phyloP scores from a whole-genome alignment of 352 stramenopile genomes.

The Pythium phragmiticola region DNA sequence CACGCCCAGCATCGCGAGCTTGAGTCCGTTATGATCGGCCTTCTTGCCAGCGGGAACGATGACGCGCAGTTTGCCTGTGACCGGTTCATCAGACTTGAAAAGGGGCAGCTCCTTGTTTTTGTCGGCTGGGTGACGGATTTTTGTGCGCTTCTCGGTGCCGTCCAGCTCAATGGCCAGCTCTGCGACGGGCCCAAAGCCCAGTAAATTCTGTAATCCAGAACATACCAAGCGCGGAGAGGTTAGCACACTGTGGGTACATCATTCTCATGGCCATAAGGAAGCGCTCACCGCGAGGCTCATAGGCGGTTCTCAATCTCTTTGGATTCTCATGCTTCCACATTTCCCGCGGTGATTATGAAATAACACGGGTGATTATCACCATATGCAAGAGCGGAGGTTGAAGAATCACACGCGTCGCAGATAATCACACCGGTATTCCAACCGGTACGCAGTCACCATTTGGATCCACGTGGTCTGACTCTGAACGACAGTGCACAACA shows the following conservation, averaged over 20 bases:
- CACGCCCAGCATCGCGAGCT: conserved; percentile 94
- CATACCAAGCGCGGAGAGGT: not conserved
- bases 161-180: conserved; percentile 43
- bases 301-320: too few species aligned
- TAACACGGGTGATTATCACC: not conserved
- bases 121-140: conserved; percentile 27
- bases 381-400: too few species aligned
- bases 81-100: conserved; percentile 48
- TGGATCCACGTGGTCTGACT: conserved; percentile 22
- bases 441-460: not conserved
- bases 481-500: not conserved
- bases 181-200: conserved; percentile 49
- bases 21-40: conserved; percentile 95
- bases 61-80: conserved; percentile 71
- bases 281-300: conserved; percentile 19
- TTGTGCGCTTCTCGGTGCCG: conserved; percentile 30
- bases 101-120: conserved; percentile 47
- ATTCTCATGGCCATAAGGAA: not conserved
- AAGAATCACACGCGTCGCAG: conserved; percentile 13
- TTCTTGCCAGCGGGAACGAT: conserved; percentile 87
- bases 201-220: conserved; percentile 38
- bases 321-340: conserved; percentile 18
- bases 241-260: not conserved
- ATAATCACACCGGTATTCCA: conserved; percentile 9
- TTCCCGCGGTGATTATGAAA: conserved; percentile 3